phyloP scores from a whole-genome alignment of 1,284 basidiomycete species.

The Hymenochaete sp. region DNA sequence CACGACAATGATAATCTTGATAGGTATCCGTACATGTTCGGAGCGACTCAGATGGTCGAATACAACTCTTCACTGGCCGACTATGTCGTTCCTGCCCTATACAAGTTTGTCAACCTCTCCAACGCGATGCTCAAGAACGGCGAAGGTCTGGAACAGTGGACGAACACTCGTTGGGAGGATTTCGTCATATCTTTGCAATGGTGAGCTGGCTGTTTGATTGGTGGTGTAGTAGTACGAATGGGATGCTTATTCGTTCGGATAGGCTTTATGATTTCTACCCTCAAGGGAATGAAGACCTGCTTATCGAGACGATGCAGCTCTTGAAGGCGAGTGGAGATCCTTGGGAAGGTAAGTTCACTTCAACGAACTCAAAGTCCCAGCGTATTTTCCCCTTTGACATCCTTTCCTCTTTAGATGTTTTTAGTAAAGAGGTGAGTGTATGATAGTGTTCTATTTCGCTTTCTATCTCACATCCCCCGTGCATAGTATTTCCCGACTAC shows the following conservation, averaged over 20 bases:
- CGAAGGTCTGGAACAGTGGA: slow-evolving; percentile 44
- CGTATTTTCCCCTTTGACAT: not conserved
- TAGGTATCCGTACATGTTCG: slow-evolving; percentile 49
- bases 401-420: slow-evolving; percentile 21
- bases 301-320: slow-evolving; percentile 48
- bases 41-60: slow-evolving; percentile 47
- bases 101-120: slow-evolving; percentile 46
- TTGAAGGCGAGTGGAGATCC: slow-evolving; percentile 47
- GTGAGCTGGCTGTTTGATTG: slow-evolving; percentile 25
- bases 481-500: slow-evolving; percentile 35
- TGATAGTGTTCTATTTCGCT: not conserved
- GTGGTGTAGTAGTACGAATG: not conserved
- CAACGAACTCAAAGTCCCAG: not conserved
- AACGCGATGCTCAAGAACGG: slow-evolving; percentile 47
- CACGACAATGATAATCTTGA: not conserved
- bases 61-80: slow-evolving; percentile 36
- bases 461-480: slow-evolving; percentile 26
- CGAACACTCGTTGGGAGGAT: slow-evolving; percentile 49
- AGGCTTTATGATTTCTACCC: slow-evolving; percentile 50
- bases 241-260: not conserved
- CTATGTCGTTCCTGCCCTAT: slow-evolving; percentile 37
- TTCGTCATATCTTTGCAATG: slow-evolving; percentile 47
- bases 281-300: slow-evolving; percentile 38
- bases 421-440: slow-evolving; percentile 23
- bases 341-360: slow-evolving; percentile 29